Conservation (phyloP, 257 asterid species). For the Oldenlandia corymbosa region DNA sequence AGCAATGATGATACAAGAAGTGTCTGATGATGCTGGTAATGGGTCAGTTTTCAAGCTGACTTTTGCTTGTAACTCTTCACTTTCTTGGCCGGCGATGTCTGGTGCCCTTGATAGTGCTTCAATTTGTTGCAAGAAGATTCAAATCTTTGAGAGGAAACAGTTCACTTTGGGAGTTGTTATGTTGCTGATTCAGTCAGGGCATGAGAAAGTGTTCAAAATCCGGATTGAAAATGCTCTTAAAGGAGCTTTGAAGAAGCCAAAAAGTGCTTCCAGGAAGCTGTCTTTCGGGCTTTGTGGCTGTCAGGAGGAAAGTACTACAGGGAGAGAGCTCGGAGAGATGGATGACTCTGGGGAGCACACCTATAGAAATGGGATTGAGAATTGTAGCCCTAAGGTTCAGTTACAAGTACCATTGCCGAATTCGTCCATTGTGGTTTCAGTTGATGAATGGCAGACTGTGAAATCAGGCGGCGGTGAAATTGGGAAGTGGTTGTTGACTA, state of each 20-base stretch:
- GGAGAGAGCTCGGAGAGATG: conserved; percentile 59
- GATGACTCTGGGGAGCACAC: conserved; percentile 59
- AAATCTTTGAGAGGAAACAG: conserved; percentile 95
- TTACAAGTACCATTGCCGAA: conserved; percentile 57
- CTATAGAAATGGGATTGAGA: conserved; percentile 54
- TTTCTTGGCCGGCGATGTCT: conserved; percentile 94
- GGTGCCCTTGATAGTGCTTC: conserved; percentile 81
- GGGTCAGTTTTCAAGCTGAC: conserved; percentile 71
- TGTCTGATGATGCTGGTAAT: conserved; percentile 51
- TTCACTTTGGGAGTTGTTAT: conserved; percentile 72
- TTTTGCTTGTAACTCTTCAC: conserved; percentile 79
- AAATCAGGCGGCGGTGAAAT: conserved; percentile 59
- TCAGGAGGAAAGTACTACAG: conserved; percentile 70
- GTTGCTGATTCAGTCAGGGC: conserved; percentile 63
- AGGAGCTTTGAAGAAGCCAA: conserved; percentile 67
- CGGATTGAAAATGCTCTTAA: conserved; percentile 80
- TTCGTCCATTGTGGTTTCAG: conserved; percentile 61
- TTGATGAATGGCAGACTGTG: conserved; percentile 95
- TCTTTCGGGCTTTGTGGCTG: conserved; percentile 94
- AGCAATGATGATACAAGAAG: conserved; percentile 70
- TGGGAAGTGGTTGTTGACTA: conserved; percentile 66
- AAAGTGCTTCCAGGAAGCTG: conserved; percentile 61
- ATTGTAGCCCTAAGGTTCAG: conserved; percentile 40
- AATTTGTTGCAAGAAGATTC: conserved; percentile 76
- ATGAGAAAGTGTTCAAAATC: conserved; percentile 64